These are phyloP conservation scores for Suillus decipiens DNA, from an alignment of 768 basidiomycete species.

Conservation along the genomic window DNA sequence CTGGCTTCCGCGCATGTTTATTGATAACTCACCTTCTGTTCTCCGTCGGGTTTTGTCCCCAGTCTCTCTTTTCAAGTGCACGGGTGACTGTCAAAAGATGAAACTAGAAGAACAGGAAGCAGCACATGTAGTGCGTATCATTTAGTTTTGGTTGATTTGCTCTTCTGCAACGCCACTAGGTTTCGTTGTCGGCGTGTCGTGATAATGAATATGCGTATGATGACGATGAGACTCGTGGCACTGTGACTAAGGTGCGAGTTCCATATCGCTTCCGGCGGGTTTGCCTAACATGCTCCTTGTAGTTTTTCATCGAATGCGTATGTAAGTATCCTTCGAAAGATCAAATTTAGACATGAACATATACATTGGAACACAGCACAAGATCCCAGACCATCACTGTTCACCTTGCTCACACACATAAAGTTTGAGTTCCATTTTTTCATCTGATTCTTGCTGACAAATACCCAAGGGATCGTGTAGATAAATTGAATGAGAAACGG, in stretches of 20 bases:
- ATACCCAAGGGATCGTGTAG: slow-evolving; percentile 20
- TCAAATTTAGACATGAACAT: not conserved
- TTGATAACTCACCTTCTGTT: slow-evolving; percentile 18
- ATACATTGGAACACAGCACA: slow-evolving; percentile 13
- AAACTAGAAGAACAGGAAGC: slow-evolving; percentile 7
- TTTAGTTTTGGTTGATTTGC: slow-evolving; percentile 9
- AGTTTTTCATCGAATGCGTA: slow-evolving; percentile 33
- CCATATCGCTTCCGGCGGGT: not conserved
- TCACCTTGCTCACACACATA: slow-evolving; percentile 21
- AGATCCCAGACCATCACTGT: slow-evolving; percentile 25
- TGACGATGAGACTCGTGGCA: slow-evolving; percentile 15
- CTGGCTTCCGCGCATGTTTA: slow-evolving; percentile 16
- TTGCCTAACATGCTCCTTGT: slow-evolving; percentile 6
- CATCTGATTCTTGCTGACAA: not conserved
- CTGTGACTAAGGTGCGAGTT: slow-evolving; percentile 25
- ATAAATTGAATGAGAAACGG: slow-evolving; percentile 20
- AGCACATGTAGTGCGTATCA: slow-evolving; percentile 28
- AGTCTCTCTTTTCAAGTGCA: slow-evolving; percentile 15
- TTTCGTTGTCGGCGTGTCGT: slow-evolving; percentile 31
- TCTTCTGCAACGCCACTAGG: slow-evolving; percentile 10
- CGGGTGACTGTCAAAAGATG: slow-evolving; percentile 20
- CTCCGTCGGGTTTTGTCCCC: slow-evolving; percentile 25
- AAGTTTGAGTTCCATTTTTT: slow-evolving; percentile 20
- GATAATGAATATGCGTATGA: slow-evolving; percentile 28
- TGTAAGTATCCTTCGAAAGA: slow-evolving; percentile 16